These are phyloP conservation scores for Saitozyma sp. DNA, from an alignment of 768 basidiomycete species.

Conservation along the genomic window DNA sequence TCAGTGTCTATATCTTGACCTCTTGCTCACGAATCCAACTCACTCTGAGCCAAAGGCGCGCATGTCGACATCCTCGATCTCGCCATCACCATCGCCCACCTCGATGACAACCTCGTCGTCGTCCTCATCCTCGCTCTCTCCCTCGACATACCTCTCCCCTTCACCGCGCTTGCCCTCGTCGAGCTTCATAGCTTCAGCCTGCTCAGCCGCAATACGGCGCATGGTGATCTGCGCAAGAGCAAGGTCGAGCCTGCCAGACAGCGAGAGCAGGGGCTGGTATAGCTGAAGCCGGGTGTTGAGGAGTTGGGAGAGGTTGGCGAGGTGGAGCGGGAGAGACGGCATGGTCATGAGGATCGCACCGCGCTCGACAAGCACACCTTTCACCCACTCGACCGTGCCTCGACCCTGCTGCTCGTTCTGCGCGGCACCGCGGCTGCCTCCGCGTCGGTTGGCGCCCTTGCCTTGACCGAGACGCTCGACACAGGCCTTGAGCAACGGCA, in stretches of 20 bases:
- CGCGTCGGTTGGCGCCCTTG: slow-evolving; percentile 72
- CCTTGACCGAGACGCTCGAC: slow-evolving; percentile 80
- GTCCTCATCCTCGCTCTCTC: slow-evolving; percentile 60
- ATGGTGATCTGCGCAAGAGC: slow-evolving; percentile 91
- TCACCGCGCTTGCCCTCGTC: slow-evolving; percentile 62
- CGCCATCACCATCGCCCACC: slow-evolving; percentile 42
- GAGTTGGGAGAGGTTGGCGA: slow-evolving; percentile 75
- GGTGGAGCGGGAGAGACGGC: slow-evolving; percentile 83
- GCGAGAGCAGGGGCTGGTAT: slow-evolving; percentile 77
- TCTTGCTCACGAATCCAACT: slow-evolving; percentile 60
- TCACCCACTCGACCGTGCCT: slow-evolving; percentile 55
- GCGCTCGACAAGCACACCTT: slow-evolving; percentile 78
- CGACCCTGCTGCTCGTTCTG: slow-evolving; percentile 49
- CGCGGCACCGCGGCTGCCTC: slow-evolving; percentile 70
- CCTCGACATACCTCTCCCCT: slow-evolving; percentile 70
- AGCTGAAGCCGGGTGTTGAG: slow-evolving; percentile 75
- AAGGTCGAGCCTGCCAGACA: slow-evolving; percentile 89
- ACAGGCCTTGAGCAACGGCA: slow-evolving; percentile 82
- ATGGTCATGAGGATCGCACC: slow-evolving; percentile 93
- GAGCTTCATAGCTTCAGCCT: slow-evolving; percentile 45
- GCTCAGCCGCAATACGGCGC: slow-evolving; percentile 68
- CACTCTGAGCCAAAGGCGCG: slow-evolving; percentile 62
- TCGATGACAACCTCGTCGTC: slow-evolving; percentile 58
- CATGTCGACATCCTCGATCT: slow-evolving; percentile 50
- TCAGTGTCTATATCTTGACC: too few species aligned